Evolutionary conservation across 1,284 basidiomycete genomes (phyloP).

Genomic region (Wolfiporia cocos): DNA sequence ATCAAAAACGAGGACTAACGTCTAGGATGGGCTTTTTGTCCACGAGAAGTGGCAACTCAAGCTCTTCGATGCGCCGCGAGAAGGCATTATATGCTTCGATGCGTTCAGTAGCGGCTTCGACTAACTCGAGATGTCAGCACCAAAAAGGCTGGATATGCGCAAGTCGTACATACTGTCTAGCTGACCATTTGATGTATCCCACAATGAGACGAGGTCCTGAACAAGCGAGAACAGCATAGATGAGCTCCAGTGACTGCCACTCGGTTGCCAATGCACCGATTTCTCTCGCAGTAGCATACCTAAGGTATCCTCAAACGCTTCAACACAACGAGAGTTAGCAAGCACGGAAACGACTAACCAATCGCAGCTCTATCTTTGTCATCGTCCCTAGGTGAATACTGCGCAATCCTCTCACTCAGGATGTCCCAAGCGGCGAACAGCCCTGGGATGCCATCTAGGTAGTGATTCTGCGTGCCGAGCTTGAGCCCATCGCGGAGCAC

Average conservation of each 20-base stretch:
- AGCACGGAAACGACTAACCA: constrained; percentile 34
- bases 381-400: constrained; percentile 13
- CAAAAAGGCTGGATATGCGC: no score
- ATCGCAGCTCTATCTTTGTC: constrained; percentile 48
- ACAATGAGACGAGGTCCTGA: constrained; percentile 59
- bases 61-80: constrained; percentile 49
- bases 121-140: no score
- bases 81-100: constrained; percentile 67
- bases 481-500: constrained; percentile 81
- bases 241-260: constrained; percentile 65
- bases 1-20: constrained; percentile 38
- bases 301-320: no score
- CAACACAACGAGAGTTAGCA: not conserved
- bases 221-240: constrained; percentile 74
- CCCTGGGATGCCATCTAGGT: constrained; percentile 65
- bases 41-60: constrained; percentile 54
- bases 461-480: constrained; percentile 77
- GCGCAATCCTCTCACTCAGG: constrained; percentile 32
- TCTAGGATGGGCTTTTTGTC: constrained; percentile 72
- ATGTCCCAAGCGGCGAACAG: constrained; percentile 57
- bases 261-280: constrained; percentile 55
- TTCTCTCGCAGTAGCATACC: constrained; percentile 66
- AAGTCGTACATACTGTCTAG: no score
- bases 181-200: no score
- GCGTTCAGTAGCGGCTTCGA: constrained; percentile 33